Evolutionary conservation across 2,329 filamentous ascomycete species (phyloP).

Genomic region (Penicillium sp.): DNA sequence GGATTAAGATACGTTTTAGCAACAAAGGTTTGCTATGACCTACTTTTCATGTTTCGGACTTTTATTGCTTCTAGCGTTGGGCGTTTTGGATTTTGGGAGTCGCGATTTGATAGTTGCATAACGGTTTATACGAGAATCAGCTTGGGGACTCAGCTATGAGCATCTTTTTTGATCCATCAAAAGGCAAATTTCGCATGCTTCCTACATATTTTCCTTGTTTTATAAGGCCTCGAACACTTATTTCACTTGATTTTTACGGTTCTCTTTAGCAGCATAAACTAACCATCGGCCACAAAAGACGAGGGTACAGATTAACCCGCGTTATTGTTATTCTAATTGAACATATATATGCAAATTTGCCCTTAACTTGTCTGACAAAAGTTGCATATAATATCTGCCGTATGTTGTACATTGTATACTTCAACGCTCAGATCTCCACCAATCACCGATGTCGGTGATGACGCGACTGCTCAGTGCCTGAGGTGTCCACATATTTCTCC

Average conservation of each 20-base stretch:
- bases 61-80: background rate
- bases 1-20: background rate
- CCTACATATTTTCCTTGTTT: background rate
- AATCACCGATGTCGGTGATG: constrained; percentile 22
- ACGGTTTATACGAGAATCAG: background rate
- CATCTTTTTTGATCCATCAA: background rate
- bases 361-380: background rate
- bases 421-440: constrained; percentile 3
- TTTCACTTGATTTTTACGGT: background rate
- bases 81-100: background rate
- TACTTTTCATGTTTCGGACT: background rate
- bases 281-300: background rate
- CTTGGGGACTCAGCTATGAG: background rate
- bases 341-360: background rate
- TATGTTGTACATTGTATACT: background rate
- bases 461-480: constrained; percentile 20
- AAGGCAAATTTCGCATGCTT: background rate
- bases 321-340: background rate
- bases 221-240: background rate
- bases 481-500: constrained; percentile 15
- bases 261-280: background rate
- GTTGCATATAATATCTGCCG: background rate
- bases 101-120: background rate
- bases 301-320: background rate
- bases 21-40: background rate